Base-by-base conservation (phyloP, 345 rosid species). In the Punica granatum region DNA sequence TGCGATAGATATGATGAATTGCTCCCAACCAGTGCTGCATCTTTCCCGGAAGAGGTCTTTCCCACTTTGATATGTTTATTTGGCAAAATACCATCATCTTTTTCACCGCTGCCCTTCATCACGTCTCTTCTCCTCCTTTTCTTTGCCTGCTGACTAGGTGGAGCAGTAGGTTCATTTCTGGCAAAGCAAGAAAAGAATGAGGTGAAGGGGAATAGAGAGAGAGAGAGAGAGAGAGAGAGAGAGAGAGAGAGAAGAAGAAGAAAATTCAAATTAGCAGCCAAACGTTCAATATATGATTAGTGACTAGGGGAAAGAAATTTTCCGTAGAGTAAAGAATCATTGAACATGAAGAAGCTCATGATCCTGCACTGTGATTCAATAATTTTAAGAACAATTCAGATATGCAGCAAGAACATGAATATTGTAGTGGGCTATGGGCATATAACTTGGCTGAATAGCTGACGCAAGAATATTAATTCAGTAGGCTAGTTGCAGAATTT, bases 81-180 rank as follows among this genome's bases (percentile, higher is more conserved):
- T 69, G 83, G 65, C 60, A 65, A 62, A 56, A 51, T 74, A 70
- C 72, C 80, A 65, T 82, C 87, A 65, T 67, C 89, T 83, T 25
- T 78, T 73, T 83, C 90, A 31, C 78, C 70, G 56, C 42, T 72
- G 70, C 82, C 73, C 76, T 85, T 88, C 60, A 68, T 64, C 53
- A 78, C 64, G 72, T 90, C 97, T 78, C 82, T 92, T 77, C 92
- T 85, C 78, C 83, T 75, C 85, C 97, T 83, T 85, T 90, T 92
- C 82, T 87, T 92, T 3, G 82, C 83, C 75, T 87, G 86, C 76
- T 82, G 86, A 65, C 78, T 80, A 49, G 90, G 77, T 70, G 68
- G 66, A 62, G 74, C 72, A 62, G 84, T n/a, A 51, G 92, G 79
- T 70, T 88, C 90, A 67, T 73, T 90, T 79, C 87, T 85, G 70